A percentile compares a stretch with the other conserved stretches of the same genome.
Evolutionary conservation across 352 stramenopile genomes (phyloP).

Genomic region (Pythium utonaiense): DNA sequence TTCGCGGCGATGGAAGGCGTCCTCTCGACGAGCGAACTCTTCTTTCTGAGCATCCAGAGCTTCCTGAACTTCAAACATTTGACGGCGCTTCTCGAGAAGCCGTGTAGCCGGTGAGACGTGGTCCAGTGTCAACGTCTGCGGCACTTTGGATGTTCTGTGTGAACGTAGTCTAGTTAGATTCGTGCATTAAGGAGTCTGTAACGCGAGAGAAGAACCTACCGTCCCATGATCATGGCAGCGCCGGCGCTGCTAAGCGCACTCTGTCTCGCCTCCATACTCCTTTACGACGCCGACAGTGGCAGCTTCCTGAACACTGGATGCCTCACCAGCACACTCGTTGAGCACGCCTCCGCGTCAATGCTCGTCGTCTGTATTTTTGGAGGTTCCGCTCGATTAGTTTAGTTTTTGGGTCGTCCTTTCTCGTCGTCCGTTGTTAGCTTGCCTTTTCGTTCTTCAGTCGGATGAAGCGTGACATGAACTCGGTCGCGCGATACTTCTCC

Average conservation of each 20-base stretch:
- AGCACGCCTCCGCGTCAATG: too few relatives aligned
- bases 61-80: conserved; percentile 95
- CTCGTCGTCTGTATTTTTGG: background rate
- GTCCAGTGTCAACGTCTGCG: conserved; percentile 89
- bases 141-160: conserved; percentile 46
- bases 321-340: background rate
- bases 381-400: background rate
- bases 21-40: conserved; percentile 87
- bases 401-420: background rate
- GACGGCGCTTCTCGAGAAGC: conserved; percentile 91
- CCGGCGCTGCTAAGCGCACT: conserved; percentile 56
- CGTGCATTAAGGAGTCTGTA: too few relatives aligned
- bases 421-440: background rate
- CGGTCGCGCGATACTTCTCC: conserved; percentile 73
- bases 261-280: conserved; percentile 45
- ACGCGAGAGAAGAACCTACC: too few relatives aligned
- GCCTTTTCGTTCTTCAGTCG: conserved; percentile 55
- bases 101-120: conserved; percentile 91
- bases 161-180: too few relatives aligned
- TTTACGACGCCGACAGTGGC: background rate
- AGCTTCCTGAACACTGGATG: background rate
- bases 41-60: conserved; percentile 93
- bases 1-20: conserved; percentile 91
- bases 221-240: conserved; percentile 67
- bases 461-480: conserved; percentile 86